These are phyloP conservation scores for Botrytis squamosa DNA, from an alignment of 2,329 filamentous ascomycete species.

Conservation along the genomic window DNA sequence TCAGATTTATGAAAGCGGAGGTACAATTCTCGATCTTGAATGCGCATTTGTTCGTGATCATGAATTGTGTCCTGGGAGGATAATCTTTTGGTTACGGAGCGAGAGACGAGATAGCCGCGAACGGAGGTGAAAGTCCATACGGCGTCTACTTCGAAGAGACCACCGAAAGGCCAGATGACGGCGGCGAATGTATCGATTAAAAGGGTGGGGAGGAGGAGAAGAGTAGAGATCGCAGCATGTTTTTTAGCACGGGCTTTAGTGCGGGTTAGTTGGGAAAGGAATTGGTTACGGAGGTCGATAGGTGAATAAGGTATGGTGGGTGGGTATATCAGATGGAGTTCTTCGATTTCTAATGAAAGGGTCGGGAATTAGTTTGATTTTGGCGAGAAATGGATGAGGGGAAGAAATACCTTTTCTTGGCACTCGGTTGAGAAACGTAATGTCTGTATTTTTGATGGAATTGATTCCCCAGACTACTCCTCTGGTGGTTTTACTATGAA, in stretches of 20 bases:
- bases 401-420: slow-evolving; percentile 21
- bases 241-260: background rate
- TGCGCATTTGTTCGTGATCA: background rate
- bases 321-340: slow-evolving; percentile 2
- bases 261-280: background rate
- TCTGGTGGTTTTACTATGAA: slow-evolving; percentile 24
- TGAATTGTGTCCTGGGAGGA: background rate
- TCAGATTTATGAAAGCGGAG: background rate
- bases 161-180: slow-evolving; percentile 39
- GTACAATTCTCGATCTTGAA: background rate
- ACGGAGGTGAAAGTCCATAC: slow-evolving; percentile 39
- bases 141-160: slow-evolving; percentile 37
- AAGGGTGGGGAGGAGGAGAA: slow-evolving; percentile 6
- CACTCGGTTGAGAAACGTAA: slow-evolving; percentile 25
- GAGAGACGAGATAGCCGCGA: slow-evolving; percentile 22
- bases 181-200: slow-evolving; percentile 30
- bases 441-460: slow-evolving; percentile 24
- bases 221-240: slow-evolving; percentile 4
- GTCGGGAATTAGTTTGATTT: background rate
- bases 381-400: background rate
- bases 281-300: background rate
- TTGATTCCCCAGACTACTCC: slow-evolving; percentile 22
- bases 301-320: background rate
- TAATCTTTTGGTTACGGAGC: background rate
- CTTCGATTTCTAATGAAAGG: background rate